These are phyloP conservation scores for Ambrosia hybrid DNA, from an alignment of 140 eudicot species.

Conservation along the genomic window DNA sequence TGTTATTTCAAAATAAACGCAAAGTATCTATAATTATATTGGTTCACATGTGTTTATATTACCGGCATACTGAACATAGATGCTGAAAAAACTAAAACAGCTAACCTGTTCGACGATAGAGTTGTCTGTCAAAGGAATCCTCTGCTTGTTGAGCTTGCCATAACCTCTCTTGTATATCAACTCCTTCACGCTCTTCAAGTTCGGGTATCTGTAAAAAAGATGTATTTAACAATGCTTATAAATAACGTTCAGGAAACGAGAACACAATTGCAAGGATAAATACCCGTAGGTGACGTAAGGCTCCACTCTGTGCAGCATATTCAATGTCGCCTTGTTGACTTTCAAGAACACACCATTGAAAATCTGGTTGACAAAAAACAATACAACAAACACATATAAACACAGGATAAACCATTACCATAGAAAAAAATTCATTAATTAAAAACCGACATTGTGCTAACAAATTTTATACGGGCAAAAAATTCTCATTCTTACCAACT, in stretches of 20 bases:
- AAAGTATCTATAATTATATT: background rate
- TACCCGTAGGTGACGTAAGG: conserved; percentile 81
- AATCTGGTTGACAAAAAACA: conserved; percentile 40
- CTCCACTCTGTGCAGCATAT: conserved; percentile 82
- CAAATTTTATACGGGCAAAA: too few relatives aligned
- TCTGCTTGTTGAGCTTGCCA: conserved; percentile 73
- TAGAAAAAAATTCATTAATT: background rate
- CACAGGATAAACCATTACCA: background rate
- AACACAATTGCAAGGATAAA: background rate
- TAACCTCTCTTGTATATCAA: conserved; percentile 85
- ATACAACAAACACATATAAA: background rate
- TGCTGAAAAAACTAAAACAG: background rate
- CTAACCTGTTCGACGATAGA: conserved; percentile 69
- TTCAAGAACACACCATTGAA: conserved; percentile 81
- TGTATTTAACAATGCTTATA: background rate
- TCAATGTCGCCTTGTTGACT: conserved; percentile 76
- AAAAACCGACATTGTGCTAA: background rate
- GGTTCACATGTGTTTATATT: background rate
- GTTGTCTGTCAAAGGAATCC: conserved; percentile 79
- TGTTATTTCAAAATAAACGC: background rate
- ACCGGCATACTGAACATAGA: background rate
- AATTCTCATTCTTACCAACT: too few relatives aligned
- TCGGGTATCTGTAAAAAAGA: conserved; percentile 58
- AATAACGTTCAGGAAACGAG: background rate
- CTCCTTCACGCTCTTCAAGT: conserved; percentile 79